Evolutionary conservation across 148 eudicot species (phyloP), one percentile per base, ranked within the genome.

Genomic region (Fagopyrum tataricum): DNA sequence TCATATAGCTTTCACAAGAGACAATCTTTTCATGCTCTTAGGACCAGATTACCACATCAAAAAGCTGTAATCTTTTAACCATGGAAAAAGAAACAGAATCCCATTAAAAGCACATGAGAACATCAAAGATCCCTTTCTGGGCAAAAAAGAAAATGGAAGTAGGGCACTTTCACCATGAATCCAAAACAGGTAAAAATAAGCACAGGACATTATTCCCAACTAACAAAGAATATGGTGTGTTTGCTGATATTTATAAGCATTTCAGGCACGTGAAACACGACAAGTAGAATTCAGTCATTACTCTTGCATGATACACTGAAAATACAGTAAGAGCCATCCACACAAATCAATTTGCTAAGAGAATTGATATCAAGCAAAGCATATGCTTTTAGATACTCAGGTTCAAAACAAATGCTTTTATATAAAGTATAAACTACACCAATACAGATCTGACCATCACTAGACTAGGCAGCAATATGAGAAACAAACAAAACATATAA

Each of bases 41-140:
- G 67, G 41, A 61, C 41, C 67, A 13, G 39, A 61, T 21, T 6
- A 24, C 69, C 21, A 37, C 69, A 64, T 15, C 44, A 61, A 2
- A 56, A n/a, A 51, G 15, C n/a, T 56, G n/a, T 2, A 18, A 64
- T 39, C n/a, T 37, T 64, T 64, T 6, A 13, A 64, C 42, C 44
- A 64, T 64, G 44, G 43, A 37, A 64, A 11, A 64, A 64, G 44
- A n/a, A 37, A 64, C 9, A 64, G 69, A 64, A 64, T 64, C 43
- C 69, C 0, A 37, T 37, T 31, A 64, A 31, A 17, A 43, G 41
- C 69, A 37, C 43, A 14, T 64, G 20, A 64, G 43, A 64, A 64
- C 69, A 64, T 2, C 9, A 64, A 13, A 46, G 15, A 5, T 21
- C 11, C 44, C 44, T 64, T 64, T 14, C 69, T 64, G 69, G 18